phyloP scores from a whole-genome alignment of 768 basidiomycete genomes.

The Dioszegia aurantiaca region DNA sequence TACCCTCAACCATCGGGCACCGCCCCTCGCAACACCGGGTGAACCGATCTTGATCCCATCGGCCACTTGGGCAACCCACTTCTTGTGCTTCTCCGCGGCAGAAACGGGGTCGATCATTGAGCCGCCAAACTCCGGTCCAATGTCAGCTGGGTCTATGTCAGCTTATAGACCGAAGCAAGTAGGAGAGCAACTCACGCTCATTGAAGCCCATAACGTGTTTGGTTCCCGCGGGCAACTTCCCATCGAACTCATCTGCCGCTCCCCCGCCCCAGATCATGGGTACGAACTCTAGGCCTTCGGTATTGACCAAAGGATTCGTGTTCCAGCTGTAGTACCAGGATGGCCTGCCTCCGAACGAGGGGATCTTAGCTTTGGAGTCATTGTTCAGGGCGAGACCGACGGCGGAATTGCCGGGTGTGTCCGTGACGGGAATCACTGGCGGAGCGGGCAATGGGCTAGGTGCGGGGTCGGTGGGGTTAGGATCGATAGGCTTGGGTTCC shows the following conservation, averaged over 20 bases:
- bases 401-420: background rate
- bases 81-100: conserved; percentile 30
- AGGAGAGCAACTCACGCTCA: conserved; percentile 34
- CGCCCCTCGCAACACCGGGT: conserved; percentile 40
- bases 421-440: no score
- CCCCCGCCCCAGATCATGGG: conserved; percentile 25
- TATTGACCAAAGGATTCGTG: conserved; percentile 4
- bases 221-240: conserved; percentile 15
- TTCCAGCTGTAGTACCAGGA: conserved; percentile 36
- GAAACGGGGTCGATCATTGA: conserved; percentile 20
- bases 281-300: conserved; percentile 27
- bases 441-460: no score
- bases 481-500: no score
- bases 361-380: conserved; percentile 2
- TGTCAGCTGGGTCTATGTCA: conserved; percentile 24
- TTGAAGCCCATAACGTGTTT: conserved; percentile 42
- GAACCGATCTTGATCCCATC: conserved; percentile 32
- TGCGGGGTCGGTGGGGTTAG: no score
- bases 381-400: conserved; percentile 18
- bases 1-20: conserved; percentile 37
- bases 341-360: conserved; percentile 14
- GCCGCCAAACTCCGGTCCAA: conserved; percentile 22
- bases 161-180: background rate
- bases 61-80: conserved; percentile 29
- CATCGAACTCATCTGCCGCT: conserved; percentile 4